Evolutionary conservation across 1,284 basidiomycete species (phyloP).

Genomic region (Ganoderma lucidum): DNA sequence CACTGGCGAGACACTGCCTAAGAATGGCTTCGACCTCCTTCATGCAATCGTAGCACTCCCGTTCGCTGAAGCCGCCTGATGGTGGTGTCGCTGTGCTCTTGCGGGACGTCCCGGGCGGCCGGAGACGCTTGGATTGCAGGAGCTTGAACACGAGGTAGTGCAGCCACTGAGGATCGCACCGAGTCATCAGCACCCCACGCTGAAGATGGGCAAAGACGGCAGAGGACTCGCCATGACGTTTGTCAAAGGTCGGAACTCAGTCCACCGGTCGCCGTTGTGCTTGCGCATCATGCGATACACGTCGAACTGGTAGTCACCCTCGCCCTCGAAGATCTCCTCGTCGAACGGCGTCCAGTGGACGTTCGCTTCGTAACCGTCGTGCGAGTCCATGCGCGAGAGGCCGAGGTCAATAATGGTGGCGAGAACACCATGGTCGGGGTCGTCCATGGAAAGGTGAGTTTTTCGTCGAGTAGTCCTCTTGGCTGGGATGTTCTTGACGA

Average conservation of each 20-base stretch:
- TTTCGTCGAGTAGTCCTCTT: conserved; percentile 39
- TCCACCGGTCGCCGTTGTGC: conserved; percentile 72
- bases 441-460: conserved; percentile 61
- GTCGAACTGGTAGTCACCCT: conserved; percentile 95
- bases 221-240: conserved; percentile 82
- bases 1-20: conserved; percentile 47
- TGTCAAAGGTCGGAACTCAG: conserved; percentile 77
- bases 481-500: conserved; percentile 70
- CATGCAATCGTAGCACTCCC: conserved; percentile 66
- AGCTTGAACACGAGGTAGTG: conserved; percentile 82
- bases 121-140: conserved; percentile 71
- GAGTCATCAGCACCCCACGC: not conserved
- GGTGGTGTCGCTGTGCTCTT: conserved; percentile 35
- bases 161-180: conserved; percentile 69
- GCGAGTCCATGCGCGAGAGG: conserved; percentile 81
- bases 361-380: conserved; percentile 51
- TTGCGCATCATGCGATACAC: conserved; percentile 89
- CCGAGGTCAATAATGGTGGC: conserved; percentile 96
- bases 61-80: conserved; percentile 53
- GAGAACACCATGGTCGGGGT: conserved; percentile 64
- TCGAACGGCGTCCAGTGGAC: conserved; percentile 83
- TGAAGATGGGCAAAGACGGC: not conserved
- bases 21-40: conserved; percentile 64
- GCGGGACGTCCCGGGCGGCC: conserved; percentile 50
- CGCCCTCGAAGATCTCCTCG: conserved; percentile 83